Evolutionary conservation across 441 rosid species (phyloP), one percentile per base, ranked within the genome.

Genomic region (Mallotus japonicus): DNA sequence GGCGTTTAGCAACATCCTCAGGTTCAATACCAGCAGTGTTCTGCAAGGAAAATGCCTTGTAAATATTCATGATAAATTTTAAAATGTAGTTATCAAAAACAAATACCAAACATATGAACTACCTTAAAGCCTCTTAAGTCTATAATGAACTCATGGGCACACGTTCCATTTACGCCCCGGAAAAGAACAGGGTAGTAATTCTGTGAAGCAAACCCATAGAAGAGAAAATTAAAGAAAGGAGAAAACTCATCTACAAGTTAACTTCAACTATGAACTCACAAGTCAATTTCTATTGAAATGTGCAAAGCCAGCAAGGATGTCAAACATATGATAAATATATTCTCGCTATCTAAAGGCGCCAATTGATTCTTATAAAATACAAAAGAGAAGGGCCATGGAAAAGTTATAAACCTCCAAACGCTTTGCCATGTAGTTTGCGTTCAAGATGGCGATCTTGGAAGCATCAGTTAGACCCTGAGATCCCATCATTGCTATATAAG

Each of bases 341-440:
- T 24, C 1, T 24, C 1, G 4, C 4, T 61, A 13, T 62, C 14
- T 69, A 46, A 55, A 8, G 15, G 44, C 37, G 53, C 20, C 17
- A 12, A 54, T n/a, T 60, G 56, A 57, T 17, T 55, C 14, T 11
- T 42, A 19, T 59, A 59, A 0, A 73, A 61, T 17, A 61, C 32
- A 59, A 67, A 12, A 32, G 47, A 74, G 61, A 79, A 32, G 42
- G 59, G 32, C 70, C 46, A 53, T 56, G 68, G 54, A 72, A 71
- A 65, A 58, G 8, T 17, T 28, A 66, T 19, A 55, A 75, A 95
- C 98, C 97, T 95, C 99, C 82, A 95, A 80, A 70, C 97, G 99
- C 81, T 92, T 92, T 37, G 95, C 98, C 99, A 95, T 92, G 97
- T 95, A 95, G 87, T 95, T 95, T 64, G 99, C 99, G 66, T 90